Conservation (phyloP, 1,284 basidiomycete genomes). For the Microstroma glucosiphilum region DNA sequence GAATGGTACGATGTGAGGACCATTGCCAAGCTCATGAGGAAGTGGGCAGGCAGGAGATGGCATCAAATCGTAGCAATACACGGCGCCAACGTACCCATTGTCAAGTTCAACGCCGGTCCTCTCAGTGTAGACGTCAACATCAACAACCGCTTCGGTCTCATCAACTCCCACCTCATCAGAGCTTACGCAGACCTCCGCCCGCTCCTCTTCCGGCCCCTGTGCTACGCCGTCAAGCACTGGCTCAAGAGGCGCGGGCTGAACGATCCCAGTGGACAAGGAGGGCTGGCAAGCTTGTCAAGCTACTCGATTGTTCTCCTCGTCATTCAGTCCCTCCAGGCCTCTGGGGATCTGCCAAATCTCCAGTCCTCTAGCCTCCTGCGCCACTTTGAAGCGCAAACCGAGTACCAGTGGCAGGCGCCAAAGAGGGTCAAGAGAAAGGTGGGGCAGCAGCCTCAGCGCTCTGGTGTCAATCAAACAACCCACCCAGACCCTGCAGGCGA, state of each 20-base stretch:
- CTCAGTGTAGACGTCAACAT: conserved; percentile 35
- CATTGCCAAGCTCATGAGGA: conserved; percentile 17
- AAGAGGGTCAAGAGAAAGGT: too few relatives aligned
- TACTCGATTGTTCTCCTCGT: conserved; percentile 42
- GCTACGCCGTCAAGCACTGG: conserved; percentile 42
- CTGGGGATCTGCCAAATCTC: conserved; percentile 47
- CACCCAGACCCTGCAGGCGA: too few relatives aligned
- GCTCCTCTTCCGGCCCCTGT: conserved; percentile 28
- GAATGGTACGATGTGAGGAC: conserved; percentile 24
- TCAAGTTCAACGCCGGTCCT: conserved; percentile 30
- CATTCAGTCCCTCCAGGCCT: conserved; percentile 46
- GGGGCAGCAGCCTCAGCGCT: too few relatives aligned
- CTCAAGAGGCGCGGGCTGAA: conserved; percentile 28
- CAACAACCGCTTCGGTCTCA: conserved; percentile 40
- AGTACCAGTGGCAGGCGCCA: conserved; percentile 24
- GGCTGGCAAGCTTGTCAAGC: conserved; percentile 28
- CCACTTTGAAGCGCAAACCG: conserved; percentile 15
- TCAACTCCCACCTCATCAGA: conserved; percentile 32
- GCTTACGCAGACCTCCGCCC: conserved; percentile 34
- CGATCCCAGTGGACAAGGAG: conserved; percentile 30
- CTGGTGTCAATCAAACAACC: too few relatives aligned
- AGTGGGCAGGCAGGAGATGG: conserved; percentile 10
- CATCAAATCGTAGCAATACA: conserved; percentile 5
- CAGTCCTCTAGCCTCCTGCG: conserved; percentile 39
- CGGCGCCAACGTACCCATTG: conserved; percentile 8